Evolutionary conservation across 768 basidiomycete genomes (phyloP), one percentile per base, ranked within the genome.

Genomic region (Kwoniella dejecticola): DNA sequence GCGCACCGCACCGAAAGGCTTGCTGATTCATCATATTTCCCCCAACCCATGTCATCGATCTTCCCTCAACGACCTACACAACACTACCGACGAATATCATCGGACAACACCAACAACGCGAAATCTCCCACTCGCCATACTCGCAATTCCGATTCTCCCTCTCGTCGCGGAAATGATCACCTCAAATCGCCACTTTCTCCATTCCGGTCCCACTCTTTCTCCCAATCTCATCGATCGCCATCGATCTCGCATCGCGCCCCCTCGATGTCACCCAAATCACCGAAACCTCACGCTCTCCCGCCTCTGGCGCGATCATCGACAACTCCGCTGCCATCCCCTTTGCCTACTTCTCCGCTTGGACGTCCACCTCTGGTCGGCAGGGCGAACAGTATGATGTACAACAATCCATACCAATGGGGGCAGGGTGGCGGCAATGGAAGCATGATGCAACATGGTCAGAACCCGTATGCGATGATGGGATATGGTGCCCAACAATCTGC

Each of bases 401-500:
- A 57, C 21, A 38, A 48, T 24, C 56, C 49, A 6, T 41, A 63
- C n/a, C 57, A 58, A 33, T 53, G 55, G 55, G 41, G 52, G 27
- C 33, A 40, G 21, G 27, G 29, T 38, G 13, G 29, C 17, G n/a
- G 13, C 13, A 26, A 21, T 23, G 55, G 54, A 21, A 40, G n/a
- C n/a, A n/a, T 57, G 54, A 54, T 44, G 46, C 21, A 21, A 23
- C 23, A 21, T 29, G 46, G 56, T n/a, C 55, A 50, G 19, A 66
- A 57, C 29, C 64, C 64, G 36, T 45, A 60, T 36, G 55, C 54
- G 48, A 52, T 53, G 19, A 57, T 63, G 53, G 62, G n/a, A n/a
- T n/a, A n/a, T n/a, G n/a, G 60, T 42, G 59, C 58, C 31, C 38
- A 15, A 6, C 38, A 42, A n/a, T 6, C 5, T n/a, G 41, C 11